phyloP scores from a whole-genome alignment of 31 red algal genomes.

The Endocladia muricata region DNA sequence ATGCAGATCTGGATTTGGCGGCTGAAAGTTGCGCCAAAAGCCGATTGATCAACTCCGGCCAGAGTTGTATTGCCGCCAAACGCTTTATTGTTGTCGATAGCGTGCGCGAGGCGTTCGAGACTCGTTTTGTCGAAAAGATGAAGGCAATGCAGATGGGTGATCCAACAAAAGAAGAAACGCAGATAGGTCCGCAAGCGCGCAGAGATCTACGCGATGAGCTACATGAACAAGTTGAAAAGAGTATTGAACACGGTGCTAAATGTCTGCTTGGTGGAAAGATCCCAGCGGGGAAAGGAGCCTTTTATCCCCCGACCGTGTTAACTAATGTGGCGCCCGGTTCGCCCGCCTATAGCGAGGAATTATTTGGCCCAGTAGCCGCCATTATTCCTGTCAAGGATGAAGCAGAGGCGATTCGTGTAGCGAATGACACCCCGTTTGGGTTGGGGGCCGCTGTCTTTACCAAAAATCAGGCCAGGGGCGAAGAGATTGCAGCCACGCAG shows the following conservation, averaged over 20 bases:
- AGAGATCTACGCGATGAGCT: background rate
- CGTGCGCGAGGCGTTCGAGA: background rate
- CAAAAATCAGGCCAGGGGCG: background rate
- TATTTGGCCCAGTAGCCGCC: background rate
- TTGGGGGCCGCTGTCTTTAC: background rate
- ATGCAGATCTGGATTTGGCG: conserved; percentile 6
- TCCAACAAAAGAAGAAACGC: background rate
- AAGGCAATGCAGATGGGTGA: background rate
- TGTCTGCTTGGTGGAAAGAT: background rate
- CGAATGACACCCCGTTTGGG: background rate
- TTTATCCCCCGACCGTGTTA: background rate
- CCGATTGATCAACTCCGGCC: background rate
- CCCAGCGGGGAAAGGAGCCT: background rate
- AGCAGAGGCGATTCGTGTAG: background rate
- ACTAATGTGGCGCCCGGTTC: background rate
- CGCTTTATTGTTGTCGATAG: background rate
- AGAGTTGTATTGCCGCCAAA: conserved; percentile 10
- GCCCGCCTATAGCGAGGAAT: background rate
- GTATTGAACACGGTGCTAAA: background rate
- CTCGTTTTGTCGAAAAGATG: background rate
- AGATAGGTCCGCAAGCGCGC: background rate
- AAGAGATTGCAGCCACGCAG: too few relatives aligned
- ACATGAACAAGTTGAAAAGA: background rate
- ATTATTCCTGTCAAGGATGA: background rate
- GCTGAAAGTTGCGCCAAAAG: background rate